Conservation (phyloP, 176 grass and related monocot species). For the Dendrocalamus sinicus region DNA sequence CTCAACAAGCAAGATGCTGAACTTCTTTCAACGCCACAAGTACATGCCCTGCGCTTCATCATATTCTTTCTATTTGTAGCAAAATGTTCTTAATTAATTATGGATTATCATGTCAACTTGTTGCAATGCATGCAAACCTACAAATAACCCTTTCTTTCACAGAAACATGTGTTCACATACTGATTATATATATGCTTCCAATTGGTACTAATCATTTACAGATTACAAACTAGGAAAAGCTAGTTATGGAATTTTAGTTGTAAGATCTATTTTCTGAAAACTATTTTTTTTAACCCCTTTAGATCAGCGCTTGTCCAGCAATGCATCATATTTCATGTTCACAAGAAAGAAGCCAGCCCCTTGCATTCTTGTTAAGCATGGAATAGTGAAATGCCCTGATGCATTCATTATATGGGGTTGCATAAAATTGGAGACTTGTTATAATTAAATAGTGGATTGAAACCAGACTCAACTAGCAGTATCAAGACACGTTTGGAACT, state of each 20-base stretch:
- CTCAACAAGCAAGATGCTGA: constrained; percentile 61
- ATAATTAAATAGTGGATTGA: neutral
- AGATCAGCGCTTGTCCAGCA: neutral
- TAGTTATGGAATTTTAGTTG: neutral
- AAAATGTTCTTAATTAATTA: neutral
- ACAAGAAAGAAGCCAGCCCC: neutral
- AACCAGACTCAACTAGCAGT: neutral
- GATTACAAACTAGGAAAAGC: constrained; percentile 11
- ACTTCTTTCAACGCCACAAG: constrained; percentile 67
- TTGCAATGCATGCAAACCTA: constrained; percentile 27
- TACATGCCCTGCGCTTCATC: constrained; percentile 32
- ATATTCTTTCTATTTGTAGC: neutral
- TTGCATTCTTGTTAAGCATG: neutral
- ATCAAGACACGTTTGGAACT: neutral
- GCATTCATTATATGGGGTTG: neutral
- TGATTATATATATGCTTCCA: constrained; percentile 11
- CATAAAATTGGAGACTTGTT: neutral
- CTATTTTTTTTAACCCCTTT: neutral
- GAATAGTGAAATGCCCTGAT: neutral
- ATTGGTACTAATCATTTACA: constrained; percentile 16
- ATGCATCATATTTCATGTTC: neutral
- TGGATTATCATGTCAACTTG: constrained; percentile 18
- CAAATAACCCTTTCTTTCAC: neutral
- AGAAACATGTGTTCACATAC: neutral
- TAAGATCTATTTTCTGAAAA: constrained; percentile 11